phyloP scores from a whole-genome alignment of 2,329 filamentous ascomycete species.

The Dactylellina leptospora region DNA sequence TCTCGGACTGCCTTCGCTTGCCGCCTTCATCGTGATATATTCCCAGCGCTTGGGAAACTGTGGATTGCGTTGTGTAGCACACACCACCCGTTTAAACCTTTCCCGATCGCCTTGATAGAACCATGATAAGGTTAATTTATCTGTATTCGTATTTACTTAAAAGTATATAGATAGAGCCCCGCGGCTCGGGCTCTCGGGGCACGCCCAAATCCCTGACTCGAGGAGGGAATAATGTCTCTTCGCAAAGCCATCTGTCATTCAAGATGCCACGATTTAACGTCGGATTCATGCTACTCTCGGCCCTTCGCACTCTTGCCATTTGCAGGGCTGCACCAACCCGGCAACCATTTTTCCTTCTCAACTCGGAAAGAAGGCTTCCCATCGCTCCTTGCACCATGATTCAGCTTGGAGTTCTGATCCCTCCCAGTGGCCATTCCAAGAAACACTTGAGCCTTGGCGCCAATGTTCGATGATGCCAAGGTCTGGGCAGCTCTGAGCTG shows the following conservation, averaged over 20 bases:
- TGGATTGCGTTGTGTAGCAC: too few relatives aligned
- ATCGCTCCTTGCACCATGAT: background rate
- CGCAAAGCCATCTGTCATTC: background rate
- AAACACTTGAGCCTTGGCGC: background rate
- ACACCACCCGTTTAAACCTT: too few relatives aligned
- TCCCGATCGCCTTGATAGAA: too few relatives aligned
- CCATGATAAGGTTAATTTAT: too few relatives aligned
- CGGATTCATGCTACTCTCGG: background rate
- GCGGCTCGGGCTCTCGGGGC: too few relatives aligned
- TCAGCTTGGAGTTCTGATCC: background rate
- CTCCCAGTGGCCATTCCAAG: background rate
- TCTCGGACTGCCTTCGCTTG: too few relatives aligned
- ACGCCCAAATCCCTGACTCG: background rate
- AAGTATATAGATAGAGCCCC: too few relatives aligned
- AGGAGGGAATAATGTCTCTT: background rate
- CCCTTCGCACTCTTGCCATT: background rate
- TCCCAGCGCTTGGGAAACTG: too few relatives aligned
- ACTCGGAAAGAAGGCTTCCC: constrained; percentile 7
- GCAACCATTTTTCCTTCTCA: constrained; percentile 10
- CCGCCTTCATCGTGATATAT: too few relatives aligned
- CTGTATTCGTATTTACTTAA: too few relatives aligned
- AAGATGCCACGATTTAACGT: constrained; percentile 6
- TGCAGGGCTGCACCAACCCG: constrained; percentile 1
- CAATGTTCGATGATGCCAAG: background rate
- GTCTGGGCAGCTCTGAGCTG: background rate